A percentile compares a stretch with the other conserved stretches of the same genome.
Conservation (phyloP, 495 filamentous ascomycete species). For the Thermochaetoides thermophila region DNA sequence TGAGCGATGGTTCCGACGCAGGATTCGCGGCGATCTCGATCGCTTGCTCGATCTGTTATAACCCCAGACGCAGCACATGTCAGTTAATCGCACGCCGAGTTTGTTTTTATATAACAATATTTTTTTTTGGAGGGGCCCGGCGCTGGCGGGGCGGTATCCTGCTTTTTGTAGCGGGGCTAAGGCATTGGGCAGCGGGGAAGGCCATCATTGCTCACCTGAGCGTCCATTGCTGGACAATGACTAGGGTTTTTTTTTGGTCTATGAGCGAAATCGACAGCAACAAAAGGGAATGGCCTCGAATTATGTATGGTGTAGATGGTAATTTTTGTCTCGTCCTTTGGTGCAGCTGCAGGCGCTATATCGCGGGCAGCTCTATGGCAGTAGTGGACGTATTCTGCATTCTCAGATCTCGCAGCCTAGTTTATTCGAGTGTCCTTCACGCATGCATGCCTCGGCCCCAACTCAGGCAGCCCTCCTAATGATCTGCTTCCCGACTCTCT, state of each 20-base stretch:
- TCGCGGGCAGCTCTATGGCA: conserved; percentile 15
- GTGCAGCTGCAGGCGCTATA: too few species aligned
- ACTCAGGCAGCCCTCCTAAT: conserved; percentile 8
- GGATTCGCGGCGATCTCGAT: conserved; percentile 83
- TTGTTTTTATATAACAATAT: too few species aligned
- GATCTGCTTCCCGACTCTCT: too few species aligned
- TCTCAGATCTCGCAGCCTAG: conserved; percentile 15
- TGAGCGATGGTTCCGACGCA: conserved; percentile 54
- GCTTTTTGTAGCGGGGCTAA: conserved; percentile 4
- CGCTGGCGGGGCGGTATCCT: too few species aligned
- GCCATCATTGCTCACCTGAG: conserved; percentile 13
- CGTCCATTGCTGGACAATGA: conserved; percentile 17
- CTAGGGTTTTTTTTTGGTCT: too few species aligned
- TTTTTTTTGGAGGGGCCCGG: too few species aligned
- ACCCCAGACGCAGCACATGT: too few species aligned
- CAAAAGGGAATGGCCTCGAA: too few species aligned
- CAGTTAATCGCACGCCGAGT: too few species aligned
- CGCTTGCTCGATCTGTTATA: conserved; percentile 68
- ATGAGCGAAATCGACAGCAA: too few species aligned
- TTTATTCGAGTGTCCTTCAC: conserved; percentile 16
- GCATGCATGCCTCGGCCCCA: too few species aligned
- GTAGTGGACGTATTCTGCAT: conserved; percentile 15
- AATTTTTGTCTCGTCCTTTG: too few species aligned
- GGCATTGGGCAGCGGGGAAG: conserved; percentile 5
- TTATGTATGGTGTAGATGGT: conserved; percentile 1